Base-by-base conservation (phyloP, 164 flowering plant genomes). In the Chimonanthus salicifolius region DNA sequence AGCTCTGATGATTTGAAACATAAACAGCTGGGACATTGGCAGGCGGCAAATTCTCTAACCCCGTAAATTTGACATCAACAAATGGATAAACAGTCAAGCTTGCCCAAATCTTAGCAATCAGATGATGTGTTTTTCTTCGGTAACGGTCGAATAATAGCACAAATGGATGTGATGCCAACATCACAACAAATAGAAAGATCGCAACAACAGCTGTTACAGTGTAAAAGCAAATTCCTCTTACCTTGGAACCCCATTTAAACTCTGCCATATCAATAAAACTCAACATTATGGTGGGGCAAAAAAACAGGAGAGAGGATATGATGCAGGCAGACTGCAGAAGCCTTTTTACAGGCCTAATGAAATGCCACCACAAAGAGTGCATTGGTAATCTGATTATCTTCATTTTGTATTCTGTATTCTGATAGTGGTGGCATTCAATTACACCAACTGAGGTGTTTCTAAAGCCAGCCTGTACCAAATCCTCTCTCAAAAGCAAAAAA, bases 1-100 rank as follows among this genome's bases (percentile, higher is more conserved):
- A 93, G 72, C 98, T 92, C 82, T 90, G 97, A 78, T 95, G 99
- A 78, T 94, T 95, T 64, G 99, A 90, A 75, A 95, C 95, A 80
- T 90, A 95, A 2, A 95, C 96, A 16, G 97, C 98, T 60, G 99
- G 95, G 72, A 84, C 78, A 68, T 90, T 89, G 47, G 88, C 74
- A 6, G 89, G 68, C 21, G 98, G 98, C 74, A 95, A 82, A 83
- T 95, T 91, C 78, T 93, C 92, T 81, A 92, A 78, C 51, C 99
- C 99, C 82, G 90, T 91, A 79, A 84, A 79, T 72, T 92, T 82
- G 43, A 93, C 83, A 49, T 82, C 82, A 47, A 80, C 67, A 78
- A 93, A 95, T 5, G 89, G 94, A 77, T 78, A 45, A 47, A 92
- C 80, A 7, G 94, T 83, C 47, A 83, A 67, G 49, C 75, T 76